These are phyloP conservation scores for Sugiyamaella americana DNA, from an alignment of 805 yeast species.

Conservation along the genomic window DNA sequence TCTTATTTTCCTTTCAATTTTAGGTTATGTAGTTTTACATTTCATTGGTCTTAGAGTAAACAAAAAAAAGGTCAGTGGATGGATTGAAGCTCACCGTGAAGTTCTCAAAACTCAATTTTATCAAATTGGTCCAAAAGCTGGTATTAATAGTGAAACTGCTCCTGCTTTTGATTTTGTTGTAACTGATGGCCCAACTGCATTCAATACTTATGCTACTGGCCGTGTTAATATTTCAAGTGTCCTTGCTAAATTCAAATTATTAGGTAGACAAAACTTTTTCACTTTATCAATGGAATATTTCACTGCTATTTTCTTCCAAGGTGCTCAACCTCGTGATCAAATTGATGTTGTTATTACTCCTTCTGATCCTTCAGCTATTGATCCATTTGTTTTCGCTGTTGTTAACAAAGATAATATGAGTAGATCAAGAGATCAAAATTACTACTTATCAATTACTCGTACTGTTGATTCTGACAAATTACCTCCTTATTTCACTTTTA, in stretches of 20 bases:
- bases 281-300: constrained; percentile 59
- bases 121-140: constrained; percentile 53
- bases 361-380: constrained; percentile 46
- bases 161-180: constrained; percentile 4
- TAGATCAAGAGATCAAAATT: constrained; percentile 64
- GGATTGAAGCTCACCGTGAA: constrained; percentile 46
- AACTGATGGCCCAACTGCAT: constrained; percentile 41
- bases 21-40: constrained; percentile 45
- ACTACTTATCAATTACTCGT: constrained; percentile 77
- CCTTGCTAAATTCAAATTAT: constrained; percentile 53
- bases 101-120: constrained; percentile 63
- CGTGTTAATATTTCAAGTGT: constrained; percentile 68
- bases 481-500: constrained; percentile 72
- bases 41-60: constrained; percentile 57
- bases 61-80: constrained; percentile 45
- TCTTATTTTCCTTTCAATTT: constrained; percentile 46
- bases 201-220: constrained; percentile 77
- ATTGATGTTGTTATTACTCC: constrained; percentile 61
- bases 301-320: constrained; percentile 50
- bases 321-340: constrained; percentile 43
- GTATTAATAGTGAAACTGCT: background rate
- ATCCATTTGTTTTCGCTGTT: constrained; percentile 73
- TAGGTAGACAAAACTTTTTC: constrained; percentile 75
- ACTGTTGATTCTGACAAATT: constrained; percentile 67
- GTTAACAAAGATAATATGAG: constrained; percentile 84